Evolutionary conservation across 768 basidiomycete genomes (phyloP), one percentile per base, ranked within the genome.

Genomic region (Zangia roseola): DNA sequence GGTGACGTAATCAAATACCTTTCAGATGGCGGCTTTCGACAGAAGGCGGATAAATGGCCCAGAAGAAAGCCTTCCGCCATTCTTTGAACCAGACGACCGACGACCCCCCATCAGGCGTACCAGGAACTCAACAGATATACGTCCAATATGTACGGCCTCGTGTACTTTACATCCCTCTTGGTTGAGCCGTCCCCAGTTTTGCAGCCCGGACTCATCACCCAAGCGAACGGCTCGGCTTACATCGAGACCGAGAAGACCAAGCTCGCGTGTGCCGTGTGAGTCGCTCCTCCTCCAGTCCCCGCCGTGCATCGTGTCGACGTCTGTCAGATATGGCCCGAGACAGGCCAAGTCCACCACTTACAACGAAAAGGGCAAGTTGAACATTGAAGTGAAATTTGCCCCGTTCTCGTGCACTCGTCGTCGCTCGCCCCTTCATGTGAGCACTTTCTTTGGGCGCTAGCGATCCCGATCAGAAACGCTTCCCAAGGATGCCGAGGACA

Each of bases 211-310:
- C 72, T 98, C 13, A 92, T 97, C 45, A 87, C 73, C 53, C 93
- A 97, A 69, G 95, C 97, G 1, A 94, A 93, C 62, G 97, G 97
- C 2, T 97, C 94, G 16, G 94, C 93, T 10, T 99, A 98, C 64
- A 89, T 99, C 58, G 97, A 99, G 71, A 88, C 87, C 1, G 88
- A 89, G 48, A 79, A 79, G 47, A 90, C 91, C 0, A 99, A 99
- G 72, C 83, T 99, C 54, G 94, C 93, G 5, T 97, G 93, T 65
- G 93, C 97, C 35, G 91, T 98, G 94, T 97, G 59, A 61, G 88
- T 79, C 24, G 17, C 20, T 48, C 42, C 13, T 31, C 7, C 31
- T 16, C 51, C 43, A 33, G 30, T 41, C 34, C 23, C n/a, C 16
- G 19, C 24, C 23, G 10, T 25, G 35, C 38, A 10, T 10, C 17